phyloP scores from a whole-genome alignment of 257 asterid genomes.

The Nicotiana otophora region DNA sequence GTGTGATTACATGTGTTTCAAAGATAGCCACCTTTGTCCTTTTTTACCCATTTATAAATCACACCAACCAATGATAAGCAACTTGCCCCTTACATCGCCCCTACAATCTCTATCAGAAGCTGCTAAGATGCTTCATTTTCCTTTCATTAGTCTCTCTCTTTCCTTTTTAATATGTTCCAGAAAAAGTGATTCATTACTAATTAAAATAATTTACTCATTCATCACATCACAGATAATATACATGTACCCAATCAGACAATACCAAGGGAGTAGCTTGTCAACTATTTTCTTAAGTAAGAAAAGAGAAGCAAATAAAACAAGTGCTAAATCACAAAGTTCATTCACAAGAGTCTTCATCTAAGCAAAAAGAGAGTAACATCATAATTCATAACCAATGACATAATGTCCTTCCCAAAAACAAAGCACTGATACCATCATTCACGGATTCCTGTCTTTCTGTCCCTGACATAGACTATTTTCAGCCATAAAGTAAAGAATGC shows the following conservation, averaged over 20 bases:
- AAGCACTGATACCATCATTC: not conserved
- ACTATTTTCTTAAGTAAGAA: not conserved
- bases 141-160: too few relatives aligned
- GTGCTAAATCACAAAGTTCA: not conserved
- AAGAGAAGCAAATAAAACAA: not conserved
- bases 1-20: not conserved
- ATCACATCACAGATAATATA: too few relatives aligned
- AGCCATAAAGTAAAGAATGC: slow-evolving; percentile 17
- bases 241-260: too few relatives aligned
- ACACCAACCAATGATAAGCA: not conserved
- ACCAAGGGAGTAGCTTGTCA: not conserved
- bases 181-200: too few relatives aligned
- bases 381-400: not conserved
- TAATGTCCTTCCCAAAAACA: not conserved
- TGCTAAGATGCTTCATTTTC: not conserved
- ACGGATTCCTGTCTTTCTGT: not conserved
- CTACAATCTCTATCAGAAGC: not conserved
- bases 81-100: not conserved
- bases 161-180: too few relatives aligned
- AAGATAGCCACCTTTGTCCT: slow-evolving; percentile 2
- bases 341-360: not conserved
- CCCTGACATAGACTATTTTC: not conserved
- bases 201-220: too few relatives aligned
- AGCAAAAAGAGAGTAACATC: not conserved
- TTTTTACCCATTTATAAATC: not conserved